Percentiles rank a stretch among this genome's conserved stretches.
Conservation (phyloP, 2,329 filamentous ascomycete species). For the Fusarium anguioides region DNA sequence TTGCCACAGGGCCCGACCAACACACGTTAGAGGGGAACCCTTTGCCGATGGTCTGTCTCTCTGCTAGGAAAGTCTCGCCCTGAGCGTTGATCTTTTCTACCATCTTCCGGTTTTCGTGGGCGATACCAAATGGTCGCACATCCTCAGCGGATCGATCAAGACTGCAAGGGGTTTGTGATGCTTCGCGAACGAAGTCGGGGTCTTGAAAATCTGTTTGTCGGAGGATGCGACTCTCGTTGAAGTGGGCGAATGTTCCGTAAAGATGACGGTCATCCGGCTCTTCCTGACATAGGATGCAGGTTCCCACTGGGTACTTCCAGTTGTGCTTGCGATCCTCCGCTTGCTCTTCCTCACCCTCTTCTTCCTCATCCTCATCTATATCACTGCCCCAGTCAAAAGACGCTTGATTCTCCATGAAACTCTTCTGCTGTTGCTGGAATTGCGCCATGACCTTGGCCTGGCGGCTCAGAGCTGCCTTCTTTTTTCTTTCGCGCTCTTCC, state of each 20-base stretch:
- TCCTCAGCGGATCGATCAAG: constrained; percentile 87
- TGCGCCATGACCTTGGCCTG: constrained; percentile 97
- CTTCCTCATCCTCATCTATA: constrained; percentile 78
- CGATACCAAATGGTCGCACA: constrained; percentile 89
- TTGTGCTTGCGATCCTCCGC: constrained; percentile 71
- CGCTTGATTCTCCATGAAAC: constrained; percentile 90
- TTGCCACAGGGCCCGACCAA: constrained; percentile 81
- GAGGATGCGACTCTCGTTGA: constrained; percentile 86
- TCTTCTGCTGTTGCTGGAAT: constrained; percentile 97
- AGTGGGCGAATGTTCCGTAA: constrained; percentile 92
- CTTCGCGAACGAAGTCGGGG: constrained; percentile 85
- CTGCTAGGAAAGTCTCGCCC: constrained; percentile 76
- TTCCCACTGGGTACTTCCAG: constrained; percentile 92
- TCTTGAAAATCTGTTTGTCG: constrained; percentile 88
- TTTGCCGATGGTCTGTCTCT: constrained; percentile 86
- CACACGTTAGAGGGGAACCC: constrained; percentile 80
- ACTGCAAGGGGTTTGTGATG: constrained; percentile 78
- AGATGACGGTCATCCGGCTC: constrained; percentile 89
- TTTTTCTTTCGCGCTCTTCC: constrained; percentile 84
- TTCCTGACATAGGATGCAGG: constrained; percentile 96
- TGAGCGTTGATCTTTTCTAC: constrained; percentile 80
- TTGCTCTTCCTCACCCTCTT: constrained; percentile 72
- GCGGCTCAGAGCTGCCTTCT: constrained; percentile 87
- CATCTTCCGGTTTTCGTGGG: constrained; percentile 83
- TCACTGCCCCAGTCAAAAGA: constrained; percentile 86